These are phyloP conservation scores for Phytopythium litorale DNA, from an alignment of 352 stramenopile species.

Conservation along the genomic window DNA sequence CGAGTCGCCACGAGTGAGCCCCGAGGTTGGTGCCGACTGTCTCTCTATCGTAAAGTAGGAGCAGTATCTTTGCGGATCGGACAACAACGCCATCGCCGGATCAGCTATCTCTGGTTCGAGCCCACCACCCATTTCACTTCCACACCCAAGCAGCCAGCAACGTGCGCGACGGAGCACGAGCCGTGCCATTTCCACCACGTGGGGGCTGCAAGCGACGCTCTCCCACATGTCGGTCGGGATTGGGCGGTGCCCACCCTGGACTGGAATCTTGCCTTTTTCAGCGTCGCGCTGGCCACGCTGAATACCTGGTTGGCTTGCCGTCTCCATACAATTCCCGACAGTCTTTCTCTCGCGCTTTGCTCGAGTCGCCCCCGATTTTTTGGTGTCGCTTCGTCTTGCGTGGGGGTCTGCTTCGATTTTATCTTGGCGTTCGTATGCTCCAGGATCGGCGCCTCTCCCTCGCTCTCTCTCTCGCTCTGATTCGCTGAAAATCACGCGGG, in stretches of 20 bases:
- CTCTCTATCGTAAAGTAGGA: neutral
- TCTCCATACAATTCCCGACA: neutral
- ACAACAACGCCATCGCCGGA: neutral
- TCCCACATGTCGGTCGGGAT: neutral
- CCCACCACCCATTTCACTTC: neutral
- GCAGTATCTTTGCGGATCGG: constrained; percentile 4
- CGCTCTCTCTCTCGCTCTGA: neutral
- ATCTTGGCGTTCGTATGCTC: neutral
- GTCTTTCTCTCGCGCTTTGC: neutral
- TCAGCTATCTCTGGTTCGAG: neutral
- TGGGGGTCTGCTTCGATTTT: neutral
- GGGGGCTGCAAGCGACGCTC: neutral
- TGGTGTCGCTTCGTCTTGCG: constrained; percentile 1
- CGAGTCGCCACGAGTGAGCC: neutral
- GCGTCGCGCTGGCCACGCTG: neutral
- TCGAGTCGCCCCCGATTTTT: constrained; percentile 2
- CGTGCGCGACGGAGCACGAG: too few species aligned
- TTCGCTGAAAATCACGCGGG: neutral
- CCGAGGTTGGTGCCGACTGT: neutral
- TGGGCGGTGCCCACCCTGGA: neutral
- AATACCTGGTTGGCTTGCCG: neutral
- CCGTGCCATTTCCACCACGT: neutral
- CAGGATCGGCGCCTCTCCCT: neutral
- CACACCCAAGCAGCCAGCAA: neutral
- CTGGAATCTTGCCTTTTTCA: neutral